phyloP scores from a whole-genome alignment of 768 basidiomycete species.

The Tylopilus felleus region DNA sequence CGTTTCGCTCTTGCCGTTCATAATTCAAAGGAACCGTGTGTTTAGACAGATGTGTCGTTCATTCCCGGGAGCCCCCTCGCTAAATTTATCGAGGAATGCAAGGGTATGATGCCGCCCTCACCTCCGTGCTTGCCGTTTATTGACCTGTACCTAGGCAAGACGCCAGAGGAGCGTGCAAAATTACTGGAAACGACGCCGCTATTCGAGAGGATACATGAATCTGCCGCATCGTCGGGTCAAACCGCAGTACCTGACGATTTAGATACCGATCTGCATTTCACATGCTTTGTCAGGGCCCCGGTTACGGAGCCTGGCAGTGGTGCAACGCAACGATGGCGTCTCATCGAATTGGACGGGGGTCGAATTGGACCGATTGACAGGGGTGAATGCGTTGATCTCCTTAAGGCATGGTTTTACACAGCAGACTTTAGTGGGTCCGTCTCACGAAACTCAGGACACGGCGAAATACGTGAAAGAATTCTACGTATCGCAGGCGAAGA shows the following conservation, averaged over 20 bases:
- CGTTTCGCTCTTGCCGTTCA: conserved; percentile 3
- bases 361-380: conserved; percentile 78
- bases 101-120: conserved; percentile 38
- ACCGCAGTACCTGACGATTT: conserved; percentile 58
- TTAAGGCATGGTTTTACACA: conserved; percentile 41
- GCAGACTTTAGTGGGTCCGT: background rate
- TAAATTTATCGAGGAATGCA: conserved; percentile 62
- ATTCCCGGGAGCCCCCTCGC: conserved; percentile 56
- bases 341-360: conserved; percentile 85
- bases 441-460: conserved; percentile 36
- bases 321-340: conserved; percentile 35
- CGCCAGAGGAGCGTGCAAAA: conserved; percentile 70
- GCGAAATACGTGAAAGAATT: conserved; percentile 44
- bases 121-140: background rate
- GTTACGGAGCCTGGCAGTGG: conserved; percentile 27
- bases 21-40: background rate
- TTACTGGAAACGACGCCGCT: conserved; percentile 72
- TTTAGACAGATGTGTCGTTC: conserved; percentile 56
- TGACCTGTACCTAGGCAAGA: conserved; percentile 45
- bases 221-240: conserved; percentile 69
- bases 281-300: conserved; percentile 76
- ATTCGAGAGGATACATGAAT: conserved; percentile 74
- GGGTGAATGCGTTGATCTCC: conserved; percentile 56
- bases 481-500: conserved; percentile 38
- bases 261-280: conserved; percentile 81